Evolutionary conservation across 306 rosid genomes (phyloP), one percentile per base, ranked within the genome.

Genomic region (Cucurbita pepo): DNA sequence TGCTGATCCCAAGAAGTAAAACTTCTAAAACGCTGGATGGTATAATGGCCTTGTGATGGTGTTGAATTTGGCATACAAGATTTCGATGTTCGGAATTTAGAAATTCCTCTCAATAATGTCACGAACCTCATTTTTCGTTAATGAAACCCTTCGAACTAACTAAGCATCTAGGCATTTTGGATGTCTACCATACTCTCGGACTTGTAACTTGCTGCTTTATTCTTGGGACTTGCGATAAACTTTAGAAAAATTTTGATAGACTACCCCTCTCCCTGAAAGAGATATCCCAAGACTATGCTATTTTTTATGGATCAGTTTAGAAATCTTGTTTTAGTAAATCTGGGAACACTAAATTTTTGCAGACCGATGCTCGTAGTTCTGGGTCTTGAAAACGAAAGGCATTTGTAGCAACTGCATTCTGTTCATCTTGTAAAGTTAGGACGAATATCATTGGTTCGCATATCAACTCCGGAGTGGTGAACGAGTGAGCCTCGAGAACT

Each of bases 371-470:
- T 69, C 3, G 59, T 16, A 50, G 59, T 69, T 51, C 47, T 69
- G 34, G 74, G 74, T 48, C 47, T 69, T 6, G 74, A 69, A 69
- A 69, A 69, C 0, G 74, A 69, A 51, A 50, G 74, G 30, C 74
- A 51, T 14, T 69, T 30, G 59, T 69, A 69, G 74, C 25, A 0
- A 18, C 34, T 3, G 4, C 14, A 52, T 30, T 16, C 59, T 34
- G 45, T 30, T 69, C 74, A 30, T 14, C 74, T 69, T 69, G 45
- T 48, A 69, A 69, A 47, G 56, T 67, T 67, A 4, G 19, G 21
- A 67, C 56, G 1, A 65, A 22, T 7, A 69, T 48, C 59, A 69
- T 69, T 15, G 25, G 57, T 22, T 69, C 57, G 14, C 74, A 69
- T 25, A 6, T 25, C 73, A 51, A 69, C 59, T 69, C 59, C 41